Evolutionary conservation across 2,329 filamentous ascomycete species (phyloP).

Genomic region (Thelonectria rubi): DNA sequence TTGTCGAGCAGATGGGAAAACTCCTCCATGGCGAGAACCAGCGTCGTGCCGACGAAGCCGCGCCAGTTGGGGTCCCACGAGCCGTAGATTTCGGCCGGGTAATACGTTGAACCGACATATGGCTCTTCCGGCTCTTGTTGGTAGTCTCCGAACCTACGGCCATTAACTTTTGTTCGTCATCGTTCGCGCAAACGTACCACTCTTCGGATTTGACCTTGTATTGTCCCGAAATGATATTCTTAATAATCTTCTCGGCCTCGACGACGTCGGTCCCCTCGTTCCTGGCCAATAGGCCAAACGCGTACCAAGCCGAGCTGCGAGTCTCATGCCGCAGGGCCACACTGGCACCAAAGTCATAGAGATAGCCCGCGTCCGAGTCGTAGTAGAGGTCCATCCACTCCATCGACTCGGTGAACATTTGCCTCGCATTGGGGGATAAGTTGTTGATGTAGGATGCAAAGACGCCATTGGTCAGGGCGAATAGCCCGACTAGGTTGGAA

Average conservation of each 20-base stretch:
- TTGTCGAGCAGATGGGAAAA: constrained; percentile 57
- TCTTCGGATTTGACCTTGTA: constrained; percentile 60
- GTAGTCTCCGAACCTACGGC: constrained; percentile 52
- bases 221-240: constrained; percentile 62
- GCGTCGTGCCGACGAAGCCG: constrained; percentile 67
- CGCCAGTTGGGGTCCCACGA: constrained; percentile 73
- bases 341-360: constrained; percentile 58
- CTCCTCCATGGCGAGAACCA: constrained; percentile 68
- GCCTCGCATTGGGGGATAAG: constrained; percentile 23
- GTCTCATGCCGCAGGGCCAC: constrained; percentile 64
- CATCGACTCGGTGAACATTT: constrained; percentile 33
- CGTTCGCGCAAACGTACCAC: constrained; percentile 55
- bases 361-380: constrained; percentile 60
- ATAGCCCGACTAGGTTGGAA: not conserved
- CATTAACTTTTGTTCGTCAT: not conserved
- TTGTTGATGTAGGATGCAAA: constrained; percentile 1
- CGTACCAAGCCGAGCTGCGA: constrained; percentile 67
- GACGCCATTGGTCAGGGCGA: not conserved
- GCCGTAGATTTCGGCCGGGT: constrained; percentile 62
- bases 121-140: constrained; percentile 66
- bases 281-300: constrained; percentile 64
- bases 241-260: constrained; percentile 63
- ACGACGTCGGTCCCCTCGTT: constrained; percentile 59
- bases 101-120: constrained; percentile 60
- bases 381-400: constrained; percentile 64